Evolutionary conservation across 2,329 filamentous ascomycete genomes (phyloP), one percentile per base, ranked within the genome.

Genomic region (Malbranchea zuffiana): DNA sequence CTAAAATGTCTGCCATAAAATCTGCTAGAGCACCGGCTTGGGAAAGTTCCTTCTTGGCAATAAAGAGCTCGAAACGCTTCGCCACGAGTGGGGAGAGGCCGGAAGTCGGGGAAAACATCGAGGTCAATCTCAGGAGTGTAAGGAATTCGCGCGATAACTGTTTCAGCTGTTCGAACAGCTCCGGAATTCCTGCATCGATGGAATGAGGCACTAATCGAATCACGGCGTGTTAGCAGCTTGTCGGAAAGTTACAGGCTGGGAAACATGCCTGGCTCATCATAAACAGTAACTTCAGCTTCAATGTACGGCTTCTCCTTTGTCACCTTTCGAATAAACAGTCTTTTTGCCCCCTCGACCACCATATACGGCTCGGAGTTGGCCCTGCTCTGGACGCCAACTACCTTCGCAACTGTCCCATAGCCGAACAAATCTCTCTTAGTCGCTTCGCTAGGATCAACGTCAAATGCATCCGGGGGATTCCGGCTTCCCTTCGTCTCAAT

Each of bases 1-100:
- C 85, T 2, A 93, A 75, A 16, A 96, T 74, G 54, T 94, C 93
- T 25, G 85, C 80, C 85, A 98, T 95, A 56, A 96, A 96, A 57
- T 98, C 90, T 5, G 90, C 88, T 6, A 98, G 69, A 6, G 77
- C 66, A 2, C 88, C 88, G 1, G 87, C 87, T 48, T 96, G 86
- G 27, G 75, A 69, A 34, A 90, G 58, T 41, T 85, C 78, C 55
- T 90, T 92, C 56, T 80, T 78, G 20, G 78, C 72, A 45, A 98
- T 94, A 59, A 85, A 90, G 36, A 87, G 64, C 52, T 96, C 87
- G 28, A 98, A 74, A 35, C 87, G 76, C 34, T 86, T 76, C 0
- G 85, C 85, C 35, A 96, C 71, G n/a, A 88, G 66, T 1, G 88
- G 87, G 3, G 86, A 87, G 11, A 96, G 65, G 3, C 72, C 71